Base-by-base conservation (phyloP, 129 eudicot genomes). In the Glebionis coronaria region DNA sequence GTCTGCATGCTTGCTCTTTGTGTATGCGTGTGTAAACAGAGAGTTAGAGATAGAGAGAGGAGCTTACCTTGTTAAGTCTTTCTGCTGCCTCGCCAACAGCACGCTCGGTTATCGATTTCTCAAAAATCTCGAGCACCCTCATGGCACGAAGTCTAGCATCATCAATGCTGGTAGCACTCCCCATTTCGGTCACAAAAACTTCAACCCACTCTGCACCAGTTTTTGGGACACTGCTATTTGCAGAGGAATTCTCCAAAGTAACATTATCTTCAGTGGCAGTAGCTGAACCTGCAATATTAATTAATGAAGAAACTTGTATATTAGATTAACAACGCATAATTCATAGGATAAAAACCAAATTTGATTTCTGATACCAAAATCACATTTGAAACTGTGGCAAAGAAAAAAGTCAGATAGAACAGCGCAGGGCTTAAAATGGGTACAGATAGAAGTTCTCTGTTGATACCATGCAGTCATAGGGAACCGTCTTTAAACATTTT, bases 91-190 rank as follows among this genome's bases (percentile, higher is more conserved):
- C 90, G 38, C 82, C 77, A 73, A 78, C 75, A 61, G 76, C 81
- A 50, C 72, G 76, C 23, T 71, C 72, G 5, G 71, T 71, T 19
- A 92, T 88, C 14, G 91, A 83, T 71, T 86, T 85, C 87, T 88
- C 95, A 54, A 92, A 75, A 57, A 69, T 79, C 77, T 92, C 95
- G 61, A 92, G 75, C 44, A 85, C 81, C 52, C 82, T 72, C 61
- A 88, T 72, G n/a, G 98, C 96, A 35, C 98, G 94, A 63, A 80
- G 76, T 74, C 85, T 86, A 51, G 98, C 98, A 66, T 92, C 98
- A 80, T 88, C 95, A 42, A 88, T 86, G 76, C 87, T 82, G 12
- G 89, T 81, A 47, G 98, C 95, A 76, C 81, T 78, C 35, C 59
- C 78, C 96, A 92, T 92, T 83, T 92, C 95, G 50, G 73, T 82